Evolutionary conservation across 768 basidiomycete genomes (phyloP), one percentile per base, ranked within the genome.

Genomic region (Coprinellus aureogranulatus): DNA sequence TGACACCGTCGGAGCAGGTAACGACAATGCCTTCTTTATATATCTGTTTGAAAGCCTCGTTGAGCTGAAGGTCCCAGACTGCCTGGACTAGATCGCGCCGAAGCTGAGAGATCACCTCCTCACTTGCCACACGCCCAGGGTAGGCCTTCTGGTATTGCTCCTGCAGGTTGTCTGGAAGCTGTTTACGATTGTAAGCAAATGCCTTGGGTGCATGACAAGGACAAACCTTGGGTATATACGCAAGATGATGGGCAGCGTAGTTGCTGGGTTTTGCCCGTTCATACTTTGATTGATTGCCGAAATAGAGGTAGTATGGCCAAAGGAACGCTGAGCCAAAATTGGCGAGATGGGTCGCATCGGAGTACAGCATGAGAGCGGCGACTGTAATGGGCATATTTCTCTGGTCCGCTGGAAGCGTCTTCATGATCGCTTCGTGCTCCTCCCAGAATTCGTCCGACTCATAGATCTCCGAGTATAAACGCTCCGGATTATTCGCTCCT

Each of bases 201-300:
- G 18, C 11, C 16, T 46, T 23, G 44, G 22, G 2, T 14, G 11
- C 16, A 1, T 16, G 22, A 46, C 23, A 70, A 41, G 0, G 28
- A 39, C 48, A 69, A 67, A 1, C 68, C 65, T 11, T 72, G 59
- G 74, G 75, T 22, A 80, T 69, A 59, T 77, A 78, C 9, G 71
- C 76, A 14, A 77, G 9, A 53, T 76, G 75, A 53, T 78, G 73
- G 12, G 66, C 68, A 2, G 74, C 63, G 18, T 60, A 56, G 0
- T 61, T 55, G 2, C 45, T 54, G 2, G 74, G 73, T 22, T 64
- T 63, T 2, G 53, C 55, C 4, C 70, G 63, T 0, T 57, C 54
- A 54, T 77, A 78, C 59, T 80, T 81, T 0, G 77, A 73, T 16
- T 68, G 61, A 54, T 74, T 75, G 0, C 74, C 76, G 34, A 77